A percentile compares a stretch with the other conserved stretches of the same genome.
These are phyloP conservation scores for Craterostigma plantagineum DNA, from an alignment of 257 asterid species.

Conservation along the genomic window DNA sequence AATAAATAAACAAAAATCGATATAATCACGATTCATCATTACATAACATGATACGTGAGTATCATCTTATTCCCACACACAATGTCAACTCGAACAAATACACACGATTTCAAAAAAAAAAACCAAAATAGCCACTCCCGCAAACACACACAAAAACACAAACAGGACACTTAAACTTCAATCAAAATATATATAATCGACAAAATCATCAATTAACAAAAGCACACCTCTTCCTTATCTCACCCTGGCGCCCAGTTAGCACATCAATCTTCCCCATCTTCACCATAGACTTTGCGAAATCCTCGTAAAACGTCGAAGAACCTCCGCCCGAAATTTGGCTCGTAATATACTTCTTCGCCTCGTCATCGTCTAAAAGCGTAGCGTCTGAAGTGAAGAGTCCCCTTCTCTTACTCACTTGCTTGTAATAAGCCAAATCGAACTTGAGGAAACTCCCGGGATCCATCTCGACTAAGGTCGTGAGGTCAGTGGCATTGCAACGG, in stretches of 20 bases:
- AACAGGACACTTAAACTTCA: no score
- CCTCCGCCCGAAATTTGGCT: constrained; percentile 10
- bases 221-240: constrained; percentile 29
- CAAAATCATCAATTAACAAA: constrained; percentile 14
- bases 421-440: constrained; percentile 28
- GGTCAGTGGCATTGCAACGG: constrained; percentile 22
- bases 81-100: no score
- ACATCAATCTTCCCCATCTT: constrained; percentile 36
- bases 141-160: no score
- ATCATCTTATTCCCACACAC: no score
- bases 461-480: constrained; percentile 29
- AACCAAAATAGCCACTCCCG: no score
- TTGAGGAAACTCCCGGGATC: constrained; percentile 39
- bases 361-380: constrained; percentile 23
- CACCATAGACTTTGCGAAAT: constrained; percentile 30
- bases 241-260: constrained; percentile 33
- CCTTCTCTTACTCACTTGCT: constrained; percentile 20
- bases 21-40: no score
- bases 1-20: no score
- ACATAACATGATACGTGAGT: no score
- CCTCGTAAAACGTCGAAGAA: constrained; percentile 13
- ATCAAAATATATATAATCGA: no score
- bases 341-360: constrained; percentile 19
- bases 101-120: no score
- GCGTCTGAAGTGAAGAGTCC: constrained; percentile 33